Conservation (phyloP, 345 rosid species). For the Sonneratia alba region DNA sequence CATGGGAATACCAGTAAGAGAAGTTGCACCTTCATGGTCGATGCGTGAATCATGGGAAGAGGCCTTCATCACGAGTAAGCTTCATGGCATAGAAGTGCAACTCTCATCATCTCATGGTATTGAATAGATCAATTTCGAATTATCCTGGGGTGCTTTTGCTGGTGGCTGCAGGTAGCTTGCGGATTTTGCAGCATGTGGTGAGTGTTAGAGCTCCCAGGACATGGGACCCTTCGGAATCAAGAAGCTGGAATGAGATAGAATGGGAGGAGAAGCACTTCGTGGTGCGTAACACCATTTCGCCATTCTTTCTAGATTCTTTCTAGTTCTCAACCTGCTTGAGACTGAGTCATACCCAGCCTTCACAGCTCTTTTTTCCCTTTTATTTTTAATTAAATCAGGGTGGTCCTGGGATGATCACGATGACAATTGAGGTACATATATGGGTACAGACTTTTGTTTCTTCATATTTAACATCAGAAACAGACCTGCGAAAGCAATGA, state of each 20-base stretch:
- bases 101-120: not conserved
- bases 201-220: slow-evolving; percentile 41
- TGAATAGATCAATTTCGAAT: not conserved
- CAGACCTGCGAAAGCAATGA: not conserved
- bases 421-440: slow-evolving; percentile 41
- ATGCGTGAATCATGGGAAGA: slow-evolving; percentile 51
- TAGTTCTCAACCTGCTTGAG: not conserved
- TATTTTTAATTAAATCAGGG: slow-evolving; percentile 14
- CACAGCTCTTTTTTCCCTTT: no score
- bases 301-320: not conserved
- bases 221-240: slow-evolving; percentile 29
- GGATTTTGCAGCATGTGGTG: slow-evolving; percentile 68
- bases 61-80: slow-evolving; percentile 60
- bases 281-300: slow-evolving; percentile 14
- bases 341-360: not conserved
- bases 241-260: slow-evolving; percentile 33
- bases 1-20: slow-evolving; percentile 47
- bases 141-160: not conserved
- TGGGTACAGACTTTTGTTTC: not conserved
- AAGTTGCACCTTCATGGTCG: slow-evolving; percentile 64
- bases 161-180: slow-evolving; percentile 45
- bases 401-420: slow-evolving; percentile 53
- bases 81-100: not conserved
- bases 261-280: slow-evolving; percentile 54
- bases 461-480: not conserved